Percentiles rank a stretch among this genome's conserved stretches.
These are phyloP conservation scores for Pseudocercospora crystallina DNA, from an alignment of 2,329 filamentous ascomycete genomes.

Conservation along the genomic window DNA sequence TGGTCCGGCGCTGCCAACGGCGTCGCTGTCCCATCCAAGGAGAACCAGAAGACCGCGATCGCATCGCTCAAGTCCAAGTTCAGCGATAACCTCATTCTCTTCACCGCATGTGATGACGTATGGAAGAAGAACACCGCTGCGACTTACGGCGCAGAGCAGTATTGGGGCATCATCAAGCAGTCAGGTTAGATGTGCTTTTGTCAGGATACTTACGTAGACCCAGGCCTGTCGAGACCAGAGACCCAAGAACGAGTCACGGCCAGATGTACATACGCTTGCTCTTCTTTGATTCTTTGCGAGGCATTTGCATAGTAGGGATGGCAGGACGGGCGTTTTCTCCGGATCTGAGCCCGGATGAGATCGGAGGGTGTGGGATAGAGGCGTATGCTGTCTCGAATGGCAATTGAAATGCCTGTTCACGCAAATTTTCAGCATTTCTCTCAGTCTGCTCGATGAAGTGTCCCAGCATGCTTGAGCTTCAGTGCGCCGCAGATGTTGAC, in stretches of 20 bases:
- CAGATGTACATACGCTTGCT: background rate
- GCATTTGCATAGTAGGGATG: conserved; percentile 9
- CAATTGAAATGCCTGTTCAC: too few relatives aligned
- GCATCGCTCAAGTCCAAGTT: conserved; percentile 64
- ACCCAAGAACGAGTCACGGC: too few relatives aligned
- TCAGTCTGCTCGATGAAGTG: too few relatives aligned
- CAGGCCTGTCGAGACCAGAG: too few relatives aligned
- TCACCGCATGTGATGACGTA: conserved; percentile 74
- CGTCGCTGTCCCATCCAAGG: conserved; percentile 64
- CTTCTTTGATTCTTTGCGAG: conserved; percentile 4
- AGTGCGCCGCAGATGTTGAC: too few relatives aligned
- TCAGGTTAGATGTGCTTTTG: conserved; percentile 2
- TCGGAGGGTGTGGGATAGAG: too few relatives aligned
- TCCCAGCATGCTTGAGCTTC: too few relatives aligned
- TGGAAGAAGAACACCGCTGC: conserved; percentile 69
- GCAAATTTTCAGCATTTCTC: too few relatives aligned
- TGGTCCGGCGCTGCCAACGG: conserved; percentile 66
- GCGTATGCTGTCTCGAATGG: too few relatives aligned
- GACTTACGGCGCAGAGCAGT: conserved; percentile 72
- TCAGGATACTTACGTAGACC: background rate
- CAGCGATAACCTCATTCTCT: conserved; percentile 63
- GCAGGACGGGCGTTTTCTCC: conserved; percentile 5
- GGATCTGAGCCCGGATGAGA: too few relatives aligned
- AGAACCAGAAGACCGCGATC: conserved; percentile 67
- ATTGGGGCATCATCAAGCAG: conserved; percentile 56